Percentiles rank a stretch among this genome's conserved stretches.
These are phyloP conservation scores for Oenanthe sinensis DNA, from an alignment of 129 eudicot genomes.

Conservation along the genomic window DNA sequence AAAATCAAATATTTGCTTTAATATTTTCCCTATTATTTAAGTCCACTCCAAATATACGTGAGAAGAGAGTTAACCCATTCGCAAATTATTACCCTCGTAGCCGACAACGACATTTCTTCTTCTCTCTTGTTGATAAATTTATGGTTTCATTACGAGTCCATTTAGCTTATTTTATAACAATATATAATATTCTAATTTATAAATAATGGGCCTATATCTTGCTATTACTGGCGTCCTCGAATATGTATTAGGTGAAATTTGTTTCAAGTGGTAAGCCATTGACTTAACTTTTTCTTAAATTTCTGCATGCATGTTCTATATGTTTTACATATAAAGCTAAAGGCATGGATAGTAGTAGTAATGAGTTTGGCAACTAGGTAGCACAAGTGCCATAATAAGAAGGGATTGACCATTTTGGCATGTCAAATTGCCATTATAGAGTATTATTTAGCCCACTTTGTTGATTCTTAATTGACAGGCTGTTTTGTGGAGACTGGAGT, in stretches of 20 bases:
- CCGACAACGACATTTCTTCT: too few species aligned
- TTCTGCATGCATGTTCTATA: not conserved
- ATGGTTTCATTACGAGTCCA: too few species aligned
- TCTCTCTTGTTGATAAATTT: too few species aligned
- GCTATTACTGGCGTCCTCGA: not conserved
- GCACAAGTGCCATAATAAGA: not conserved
- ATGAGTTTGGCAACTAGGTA: slow-evolving; percentile 1
- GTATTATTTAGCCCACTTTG: not conserved
- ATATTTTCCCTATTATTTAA: too few species aligned
- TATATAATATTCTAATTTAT: too few species aligned
- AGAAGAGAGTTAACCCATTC: too few species aligned
- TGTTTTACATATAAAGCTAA: not conserved
- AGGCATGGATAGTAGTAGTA: not conserved
- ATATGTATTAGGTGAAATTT: not conserved
- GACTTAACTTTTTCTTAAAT: not conserved
- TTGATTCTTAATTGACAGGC: not conserved
- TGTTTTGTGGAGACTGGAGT: not conserved
- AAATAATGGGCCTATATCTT: too few species aligned
- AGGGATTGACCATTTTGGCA: slow-evolving; percentile 3
- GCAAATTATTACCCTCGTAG: too few species aligned
- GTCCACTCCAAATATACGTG: too few species aligned
- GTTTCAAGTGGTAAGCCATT: not conserved
- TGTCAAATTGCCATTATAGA: not conserved
- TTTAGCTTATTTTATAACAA: too few species aligned
- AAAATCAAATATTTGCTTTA: too few species aligned